Percentiles rank a stretch among this genome's conserved stretches.
phyloP scores from a whole-genome alignment of 345 rosid species.

The Dovyalis caffra region DNA sequence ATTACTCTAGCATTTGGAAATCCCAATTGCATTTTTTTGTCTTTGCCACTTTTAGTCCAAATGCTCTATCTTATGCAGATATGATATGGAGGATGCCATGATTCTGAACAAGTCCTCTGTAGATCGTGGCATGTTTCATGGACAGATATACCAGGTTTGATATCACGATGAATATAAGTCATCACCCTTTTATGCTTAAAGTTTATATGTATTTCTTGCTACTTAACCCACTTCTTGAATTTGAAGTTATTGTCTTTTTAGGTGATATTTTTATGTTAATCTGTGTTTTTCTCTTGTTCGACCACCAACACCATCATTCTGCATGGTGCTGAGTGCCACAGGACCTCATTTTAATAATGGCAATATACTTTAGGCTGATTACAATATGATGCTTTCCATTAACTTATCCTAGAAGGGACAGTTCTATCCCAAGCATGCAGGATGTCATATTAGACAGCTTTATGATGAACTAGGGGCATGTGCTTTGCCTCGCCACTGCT shows the following conservation, averaged over 20 bases:
- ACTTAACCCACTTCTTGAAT: background rate
- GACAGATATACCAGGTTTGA: conserved; percentile 93
- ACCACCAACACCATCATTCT: too few relatives aligned
- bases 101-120: conserved; percentile 92
- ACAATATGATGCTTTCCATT: too few relatives aligned
- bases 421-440: too few relatives aligned
- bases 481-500: too few relatives aligned
- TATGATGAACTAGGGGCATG: too few relatives aligned
- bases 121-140: conserved; percentile 95
- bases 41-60: background rate
- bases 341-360: too few relatives aligned
- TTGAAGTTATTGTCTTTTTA: background rate
- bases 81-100: conserved; percentile 99
- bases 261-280: background rate
- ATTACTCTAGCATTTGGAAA: background rate
- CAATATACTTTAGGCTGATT: too few relatives aligned
- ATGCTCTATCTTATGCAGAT: conserved; percentile 41
- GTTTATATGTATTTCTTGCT: background rate
- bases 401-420: too few relatives aligned
- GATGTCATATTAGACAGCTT: too few relatives aligned
- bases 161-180: background rate
- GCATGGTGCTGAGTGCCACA: too few relatives aligned
- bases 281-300: background rate
- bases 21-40: background rate
- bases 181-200: background rate